These are phyloP conservation scores for Lactarius pseudohatsudake DNA, from an alignment of 768 basidiomycete genomes.

Conservation along the genomic window DNA sequence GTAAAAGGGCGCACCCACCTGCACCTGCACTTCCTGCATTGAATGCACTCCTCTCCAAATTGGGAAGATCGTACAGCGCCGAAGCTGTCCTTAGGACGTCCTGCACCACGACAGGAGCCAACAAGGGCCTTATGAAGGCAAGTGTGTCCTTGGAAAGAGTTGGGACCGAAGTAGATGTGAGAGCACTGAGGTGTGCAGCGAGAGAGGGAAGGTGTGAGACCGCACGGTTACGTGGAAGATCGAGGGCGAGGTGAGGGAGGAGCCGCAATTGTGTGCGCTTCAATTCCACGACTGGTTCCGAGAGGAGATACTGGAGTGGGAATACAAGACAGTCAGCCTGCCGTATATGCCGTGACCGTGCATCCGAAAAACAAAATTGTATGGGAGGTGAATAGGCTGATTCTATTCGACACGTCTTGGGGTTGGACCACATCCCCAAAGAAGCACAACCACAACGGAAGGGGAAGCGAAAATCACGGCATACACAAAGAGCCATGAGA, in stretches of 20 bases:
- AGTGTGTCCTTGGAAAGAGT: conserved; percentile 16
- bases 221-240: conserved; percentile 22
- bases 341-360: not conserved
- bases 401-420: not conserved
- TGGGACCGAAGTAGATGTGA: conserved; percentile 43
- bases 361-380: not conserved
- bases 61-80: conserved; percentile 45
- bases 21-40: conserved; percentile 8
- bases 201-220: conserved; percentile 33
- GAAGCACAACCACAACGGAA: not conserved
- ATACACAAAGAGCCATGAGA: not conserved
- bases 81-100: conserved; percentile 44
- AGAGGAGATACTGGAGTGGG: conserved; percentile 25
- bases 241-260: conserved; percentile 27
- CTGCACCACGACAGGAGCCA: conserved; percentile 34
- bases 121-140: conserved; percentile 12
- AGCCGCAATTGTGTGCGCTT: conserved; percentile 32
- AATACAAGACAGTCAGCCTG: conserved; percentile 1
- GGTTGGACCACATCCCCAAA: not conserved
- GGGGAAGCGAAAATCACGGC: not conserved
- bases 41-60: conserved; percentile 33
- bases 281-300: conserved; percentile 32
- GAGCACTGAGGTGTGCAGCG: conserved; percentile 38
- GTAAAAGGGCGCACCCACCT: conserved; percentile 62
- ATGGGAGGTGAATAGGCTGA: not conserved